Percentiles rank a stretch among this genome's conserved stretches.
These are phyloP conservation scores for Vaccinium vitisidaea DNA, from an alignment of 148 eudicot genomes.

Conservation along the genomic window DNA sequence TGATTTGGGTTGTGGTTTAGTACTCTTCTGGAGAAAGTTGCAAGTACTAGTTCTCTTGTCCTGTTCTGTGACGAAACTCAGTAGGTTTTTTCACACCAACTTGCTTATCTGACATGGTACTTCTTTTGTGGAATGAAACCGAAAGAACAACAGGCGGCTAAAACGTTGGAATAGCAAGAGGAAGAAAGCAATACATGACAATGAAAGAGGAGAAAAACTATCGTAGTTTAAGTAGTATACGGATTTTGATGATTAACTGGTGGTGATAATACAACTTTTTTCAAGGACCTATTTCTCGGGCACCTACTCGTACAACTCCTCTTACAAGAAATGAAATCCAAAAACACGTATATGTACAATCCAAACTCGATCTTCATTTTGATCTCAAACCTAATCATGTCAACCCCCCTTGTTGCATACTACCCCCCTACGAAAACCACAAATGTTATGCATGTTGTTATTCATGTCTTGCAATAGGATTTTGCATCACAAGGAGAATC, in stretches of 20 bases:
- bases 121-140: background rate
- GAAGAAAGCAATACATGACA: background rate
- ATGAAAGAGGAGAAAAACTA: background rate
- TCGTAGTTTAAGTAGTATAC: background rate
- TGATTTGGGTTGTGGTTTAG: background rate
- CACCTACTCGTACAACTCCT: background rate
- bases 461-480: background rate
- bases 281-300: background rate
- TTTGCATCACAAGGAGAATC: conserved; percentile 7
- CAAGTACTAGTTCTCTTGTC: background rate
- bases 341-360: background rate
- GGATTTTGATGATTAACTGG: background rate
- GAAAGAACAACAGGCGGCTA: background rate
- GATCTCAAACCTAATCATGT: background rate
- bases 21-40: background rate
- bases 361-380: background rate
- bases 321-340: background rate
- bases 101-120: background rate
- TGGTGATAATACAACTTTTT: background rate
- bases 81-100: background rate
- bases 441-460: background rate
- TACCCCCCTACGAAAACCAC: background rate
- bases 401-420: background rate
- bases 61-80: background rate
- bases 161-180: background rate